Conservation (phyloP, 805 yeast genomes). For the Myxozyma lipomycoides region DNA sequence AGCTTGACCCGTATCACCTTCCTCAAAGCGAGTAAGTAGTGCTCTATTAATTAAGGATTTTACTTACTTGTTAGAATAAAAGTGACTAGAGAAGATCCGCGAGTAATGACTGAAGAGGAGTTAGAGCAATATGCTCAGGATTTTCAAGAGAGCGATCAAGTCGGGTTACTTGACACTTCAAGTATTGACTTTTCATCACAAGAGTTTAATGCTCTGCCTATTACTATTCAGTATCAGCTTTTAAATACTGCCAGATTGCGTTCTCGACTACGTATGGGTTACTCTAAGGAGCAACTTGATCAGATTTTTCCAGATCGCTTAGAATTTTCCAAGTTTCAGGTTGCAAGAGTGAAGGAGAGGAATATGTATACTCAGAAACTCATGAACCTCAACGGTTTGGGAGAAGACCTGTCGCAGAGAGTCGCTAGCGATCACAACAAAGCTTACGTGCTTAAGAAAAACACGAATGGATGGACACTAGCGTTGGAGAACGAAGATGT, state of each 20-base stretch:
- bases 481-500: conserved; percentile 24
- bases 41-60: conserved; percentile 42
- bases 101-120: conserved; percentile 73
- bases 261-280: conserved; percentile 93
- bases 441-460: conserved; percentile 68
- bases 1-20: conserved; percentile 78
- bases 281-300: conserved; percentile 81
- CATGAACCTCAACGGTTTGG: conserved; percentile 80
- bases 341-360: conserved; percentile 85
- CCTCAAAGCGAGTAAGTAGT: conserved; percentile 54
- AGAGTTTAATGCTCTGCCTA: conserved; percentile 72
- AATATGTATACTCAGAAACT: conserved; percentile 84
- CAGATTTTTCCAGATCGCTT: conserved; percentile 74
- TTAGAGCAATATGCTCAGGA: conserved; percentile 57
- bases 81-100: conserved; percentile 48
- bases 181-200: conserved; percentile 77
- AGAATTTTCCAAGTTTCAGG: conserved; percentile 91
- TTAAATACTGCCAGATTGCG: conserved; percentile 75
- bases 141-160: conserved; percentile 51
- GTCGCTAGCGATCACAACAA: conserved; percentile 80
- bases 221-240: conserved; percentile 82
- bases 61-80: conserved; percentile 39
- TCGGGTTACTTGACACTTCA: conserved; percentile 39
- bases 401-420: conserved; percentile 48
- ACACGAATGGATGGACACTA: conserved; percentile 44